These are phyloP conservation scores for Pythium dissotocum DNA, from an alignment of 352 stramenopile species.

Conservation along the genomic window DNA sequence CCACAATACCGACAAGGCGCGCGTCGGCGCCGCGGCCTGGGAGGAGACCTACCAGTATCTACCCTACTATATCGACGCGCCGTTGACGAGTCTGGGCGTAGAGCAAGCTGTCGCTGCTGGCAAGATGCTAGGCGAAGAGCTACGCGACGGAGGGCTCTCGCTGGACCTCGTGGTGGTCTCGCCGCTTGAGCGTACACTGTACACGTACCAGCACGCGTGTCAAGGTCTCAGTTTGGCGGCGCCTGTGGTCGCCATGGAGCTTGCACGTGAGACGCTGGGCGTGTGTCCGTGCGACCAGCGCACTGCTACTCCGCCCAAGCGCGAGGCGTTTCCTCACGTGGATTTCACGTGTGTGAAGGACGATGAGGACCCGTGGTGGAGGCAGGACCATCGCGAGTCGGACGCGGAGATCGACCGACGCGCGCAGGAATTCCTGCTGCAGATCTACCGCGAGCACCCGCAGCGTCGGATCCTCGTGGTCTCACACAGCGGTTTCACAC, in stretches of 20 bases:
- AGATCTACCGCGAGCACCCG: slow-evolving; percentile 38
- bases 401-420: slow-evolving; percentile 57
- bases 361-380: slow-evolving; percentile 61
- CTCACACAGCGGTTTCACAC: slow-evolving; percentile 69
- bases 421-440: slow-evolving; percentile 47
- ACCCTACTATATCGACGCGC: slow-evolving; percentile 57
- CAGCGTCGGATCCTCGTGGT: slow-evolving; percentile 57
- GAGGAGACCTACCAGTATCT: slow-evolving; percentile 50
- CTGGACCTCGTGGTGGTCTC: slow-evolving; percentile 67
- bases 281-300: slow-evolving; percentile 67
- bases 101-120: slow-evolving; percentile 37
- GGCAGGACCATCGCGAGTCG: slow-evolving; percentile 54
- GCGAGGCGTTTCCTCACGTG: slow-evolving; percentile 41
- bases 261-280: slow-evolving; percentile 62
- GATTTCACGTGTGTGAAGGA: slow-evolving; percentile 48
- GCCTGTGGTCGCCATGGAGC: slow-evolving; percentile 54
- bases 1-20: slow-evolving; percentile 65
- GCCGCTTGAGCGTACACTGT: slow-evolving; percentile 62
- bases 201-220: slow-evolving; percentile 58
- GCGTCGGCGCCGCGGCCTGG: slow-evolving; percentile 54
- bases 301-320: slow-evolving; percentile 42
- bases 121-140: slow-evolving; percentile 44
- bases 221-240: slow-evolving; percentile 26
- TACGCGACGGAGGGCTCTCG: slow-evolving; percentile 42
- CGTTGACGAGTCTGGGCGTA: slow-evolving; percentile 46